Evolutionary conservation across 1,284 basidiomycete species (phyloP), one percentile per base, ranked within the genome.

Genomic region (Cryptococcus sp.): DNA sequence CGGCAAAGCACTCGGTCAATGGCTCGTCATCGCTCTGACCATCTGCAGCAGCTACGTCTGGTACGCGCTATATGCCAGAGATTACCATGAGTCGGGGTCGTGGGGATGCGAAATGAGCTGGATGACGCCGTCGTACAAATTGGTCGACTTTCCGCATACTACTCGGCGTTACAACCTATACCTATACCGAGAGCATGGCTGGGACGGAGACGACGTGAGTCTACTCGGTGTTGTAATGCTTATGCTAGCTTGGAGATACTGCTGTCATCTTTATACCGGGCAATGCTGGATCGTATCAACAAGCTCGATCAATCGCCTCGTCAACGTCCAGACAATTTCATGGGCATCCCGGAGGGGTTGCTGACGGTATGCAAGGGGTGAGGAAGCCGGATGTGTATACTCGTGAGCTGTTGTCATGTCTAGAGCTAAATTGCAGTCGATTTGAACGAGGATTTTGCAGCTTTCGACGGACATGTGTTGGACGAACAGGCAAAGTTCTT

Each of bases 381-480:
- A 43, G 4, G 37, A 79, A 82, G 2, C 69, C 94, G 5, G 92
- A 95, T 70, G 81, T 94, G 63, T 97, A 86, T 66, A 79, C 91
- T 21, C 80, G 88, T 87, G 54, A 48, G 80, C 66, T 7, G 28
- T 24, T 43, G n/a, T 44, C 25, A 16, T 34, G 37, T 21, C 26
- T 18, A 10, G 45, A 5, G 26, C 12, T 14, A 28, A 21, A 41
- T 54, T 19, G 33, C 18, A 91, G 88, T 92, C 54, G 92, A 98
- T 66, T 94, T 92, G 75, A 97, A 97, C 66, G 94, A 98, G 71
- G 95, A 97, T 65, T 82, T 97, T 36, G 92, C 91, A 2, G 95
- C 95, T 0, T 87, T 98, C 59, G 91, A 97, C 72, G 90, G 90
- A 0, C 80, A 84, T 2, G 97, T 92, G 0, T 77, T 98, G 6